Base-by-base conservation (phyloP, 352 stramenopile species). In the Globisporangium acanthophoron region DNA sequence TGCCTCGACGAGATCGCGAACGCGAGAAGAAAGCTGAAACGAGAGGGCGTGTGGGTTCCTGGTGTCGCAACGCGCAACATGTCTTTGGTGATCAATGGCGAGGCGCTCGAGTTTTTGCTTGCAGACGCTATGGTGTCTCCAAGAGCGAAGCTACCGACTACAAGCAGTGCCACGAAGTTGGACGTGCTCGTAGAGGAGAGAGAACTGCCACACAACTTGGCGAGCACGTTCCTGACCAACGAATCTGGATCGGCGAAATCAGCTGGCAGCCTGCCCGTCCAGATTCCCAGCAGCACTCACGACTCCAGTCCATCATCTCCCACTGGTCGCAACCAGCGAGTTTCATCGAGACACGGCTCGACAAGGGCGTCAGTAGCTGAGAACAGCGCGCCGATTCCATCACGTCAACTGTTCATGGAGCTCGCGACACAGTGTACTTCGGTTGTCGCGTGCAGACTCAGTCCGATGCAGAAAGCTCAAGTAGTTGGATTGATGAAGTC, bases 401-500 rank as follows among this genome's bases (percentile, higher is more conserved):
- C 81, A 0, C 76, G 87, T 11, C 67, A 90, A 61, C 60, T 87
- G 16, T 90, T 91, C 45, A 74, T 96, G n/a, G 81, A 94, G 44
- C 70, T 97, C 3, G 81, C 83, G 0, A 90, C 80, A 0, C 83
- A 94, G 24, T 97, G 90, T 62, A 79, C 77, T 29, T 88, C 87
- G 0, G 88, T 97, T 1, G 73, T 97, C 1, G 91, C 87, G 0
- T 97, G 86, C 54, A 79, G 91, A 0, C 59, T 97, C 3, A 95
- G 85, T 47, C 91, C 91, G 1, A 94, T 96, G 78, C 91, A 97
- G 60, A 97, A 97, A 66, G 89, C 89, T 16, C 82, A 95, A 65
- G 74, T 97, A 1, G 96, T 99, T 5, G 86, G 94, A 48, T 78
- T 99, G 20, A 97, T 99, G 61, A 94, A 94, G 40, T 69, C 69